Evolutionary conservation across 306 rosid species (phyloP).

Genomic region (Oxytropis ochrocephala): DNA sequence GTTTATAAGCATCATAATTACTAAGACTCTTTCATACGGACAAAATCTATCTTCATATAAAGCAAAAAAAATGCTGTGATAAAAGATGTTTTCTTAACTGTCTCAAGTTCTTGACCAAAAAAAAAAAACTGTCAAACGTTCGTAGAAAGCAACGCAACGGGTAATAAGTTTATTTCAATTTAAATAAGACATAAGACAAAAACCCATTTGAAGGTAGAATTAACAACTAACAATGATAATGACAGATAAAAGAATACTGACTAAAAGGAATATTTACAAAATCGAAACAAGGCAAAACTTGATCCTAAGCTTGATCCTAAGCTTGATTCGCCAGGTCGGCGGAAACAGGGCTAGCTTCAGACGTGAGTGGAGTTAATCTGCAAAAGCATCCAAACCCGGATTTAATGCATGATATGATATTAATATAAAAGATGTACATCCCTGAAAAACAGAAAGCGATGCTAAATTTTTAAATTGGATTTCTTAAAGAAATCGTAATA

Average conservation of each 20-base stretch:
- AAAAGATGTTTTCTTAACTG: no score
- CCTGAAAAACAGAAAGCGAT: conserved; percentile 10
- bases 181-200: conserved; percentile 30
- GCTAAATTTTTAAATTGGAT: conserved; percentile 7
- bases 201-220: conserved; percentile 15
- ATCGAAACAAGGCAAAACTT: conserved; percentile 31
- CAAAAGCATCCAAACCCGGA: conserved; percentile 36
- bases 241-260: neutral
- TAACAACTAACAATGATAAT: conserved; percentile 26
- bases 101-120: no score
- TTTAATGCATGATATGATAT: conserved; percentile 12
- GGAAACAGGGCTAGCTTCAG: conserved; percentile 23
- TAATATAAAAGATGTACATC: neutral
- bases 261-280: conserved; percentile 49
- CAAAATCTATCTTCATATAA: no score
- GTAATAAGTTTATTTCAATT: conserved; percentile 20
- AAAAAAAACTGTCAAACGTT: no score
- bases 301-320: conserved; percentile 19
- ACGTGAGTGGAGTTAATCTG: conserved; percentile 27
- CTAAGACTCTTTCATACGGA: no score
- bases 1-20: no score
- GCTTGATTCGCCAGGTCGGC: conserved; percentile 28
- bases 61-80: no score
- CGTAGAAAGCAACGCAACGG: no score
- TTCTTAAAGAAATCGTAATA: neutral